These are phyloP conservation scores for Ligustrum vulgare DNA, from an alignment of 257 asterid species.

Conservation along the genomic window DNA sequence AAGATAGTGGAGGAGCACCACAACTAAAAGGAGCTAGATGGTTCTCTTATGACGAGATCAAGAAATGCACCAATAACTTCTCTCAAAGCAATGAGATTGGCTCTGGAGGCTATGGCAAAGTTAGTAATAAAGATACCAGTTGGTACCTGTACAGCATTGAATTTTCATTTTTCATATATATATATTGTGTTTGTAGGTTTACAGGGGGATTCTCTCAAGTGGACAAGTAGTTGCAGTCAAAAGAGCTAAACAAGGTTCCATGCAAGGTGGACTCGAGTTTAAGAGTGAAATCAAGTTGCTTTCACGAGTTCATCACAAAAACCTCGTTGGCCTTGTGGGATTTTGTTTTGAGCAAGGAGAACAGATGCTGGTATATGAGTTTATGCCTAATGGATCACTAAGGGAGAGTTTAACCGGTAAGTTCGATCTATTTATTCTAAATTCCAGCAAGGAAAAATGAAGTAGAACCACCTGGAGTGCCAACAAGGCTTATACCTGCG, in stretches of 20 bases:
- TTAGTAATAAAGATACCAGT: constrained; percentile 9
- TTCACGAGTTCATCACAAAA: constrained; percentile 94
- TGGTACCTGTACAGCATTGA: background rate
- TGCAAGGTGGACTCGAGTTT: constrained; percentile 89
- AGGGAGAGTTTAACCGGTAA: constrained; percentile 76
- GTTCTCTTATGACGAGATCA: constrained; percentile 94
- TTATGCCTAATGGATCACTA: constrained; percentile 78
- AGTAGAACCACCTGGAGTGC: background rate
- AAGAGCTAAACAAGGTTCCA: constrained; percentile 79
- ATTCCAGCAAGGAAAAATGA: background rate
- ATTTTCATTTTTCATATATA: background rate
- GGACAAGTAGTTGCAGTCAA: constrained; percentile 84
- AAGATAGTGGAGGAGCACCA: constrained; percentile 93
- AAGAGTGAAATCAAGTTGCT: constrained; percentile 93
- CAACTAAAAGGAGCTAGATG: constrained; percentile 95
- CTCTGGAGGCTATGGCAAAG: constrained; percentile 98
- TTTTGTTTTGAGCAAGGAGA: constrained; percentile 95
- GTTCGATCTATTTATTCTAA: background rate
- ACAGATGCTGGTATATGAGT: constrained; percentile 88
- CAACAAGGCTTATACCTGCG: background rate
- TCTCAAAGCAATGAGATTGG: constrained; percentile 74
- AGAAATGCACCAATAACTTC: constrained; percentile 77
- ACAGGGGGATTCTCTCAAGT: constrained; percentile 62
- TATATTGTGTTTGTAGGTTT: constrained; percentile 63
- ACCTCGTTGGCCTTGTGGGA: constrained; percentile 86